Base-by-base conservation (phyloP, 2,329 filamentous ascomycete species). In the Plenodomus biglobosus region DNA sequence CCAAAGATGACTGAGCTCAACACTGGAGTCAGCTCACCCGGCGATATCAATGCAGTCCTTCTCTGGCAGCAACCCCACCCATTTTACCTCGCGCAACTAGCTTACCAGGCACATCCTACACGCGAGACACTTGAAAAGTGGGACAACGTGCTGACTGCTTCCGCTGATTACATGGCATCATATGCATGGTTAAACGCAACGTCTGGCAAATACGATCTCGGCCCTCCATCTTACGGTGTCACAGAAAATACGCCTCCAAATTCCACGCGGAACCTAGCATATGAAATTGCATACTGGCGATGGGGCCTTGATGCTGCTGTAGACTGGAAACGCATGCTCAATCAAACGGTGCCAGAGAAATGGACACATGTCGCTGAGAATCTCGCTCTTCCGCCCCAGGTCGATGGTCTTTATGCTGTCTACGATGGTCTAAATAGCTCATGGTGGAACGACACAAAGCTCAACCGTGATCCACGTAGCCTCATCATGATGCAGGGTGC, bases 41-140 rank as follows among this genome's bases (percentile, higher is more conserved):
- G 82, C 2, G 78, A 81, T 49, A 83, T 84, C 58, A 84, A 85
- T 57, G 77, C 76, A 2, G 65, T 84, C 2, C 70, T 85, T 1
- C 77, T 84, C 46, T 85, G 82, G 82, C 82, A 85, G 53, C 81
- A 64, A 19, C 81, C 81, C 10, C 82, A 85, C 59, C 73, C 77
- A 0, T 78, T 84, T 70, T 81, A 81, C 58, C 79, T 84, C 52
- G 82, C 81, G 0, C 80, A 83, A 59, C 58, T 77, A 1, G 77
- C 80, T 56, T 83, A 78, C 57, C 72, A 76, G 36, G 71, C 72
- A 0, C 73, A 69, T 24, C 75, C 77, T 1, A 71, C 66, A 11
- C 47, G 63, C 5, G 62, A 70, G 1, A 80, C 76, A 0, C 61
- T 84, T 8, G 44, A 61, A 39, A 73, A 73, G 19, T 85, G 82